Conservation (phyloP, 2,329 filamentous ascomycete genomes). For the Aureobasidium sp. region DNA sequence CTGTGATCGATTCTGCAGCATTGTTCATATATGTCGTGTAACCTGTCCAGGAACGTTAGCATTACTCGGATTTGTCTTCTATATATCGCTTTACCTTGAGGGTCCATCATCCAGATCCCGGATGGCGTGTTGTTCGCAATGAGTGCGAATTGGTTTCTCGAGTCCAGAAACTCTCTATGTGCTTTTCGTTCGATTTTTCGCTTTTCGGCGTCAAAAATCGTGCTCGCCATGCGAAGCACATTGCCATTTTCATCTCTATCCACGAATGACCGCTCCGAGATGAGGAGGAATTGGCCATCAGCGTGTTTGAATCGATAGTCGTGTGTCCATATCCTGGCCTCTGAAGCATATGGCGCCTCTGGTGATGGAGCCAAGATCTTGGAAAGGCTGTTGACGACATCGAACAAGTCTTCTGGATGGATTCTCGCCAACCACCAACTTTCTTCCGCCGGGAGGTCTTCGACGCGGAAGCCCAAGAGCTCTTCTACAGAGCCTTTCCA, state of each 20-base stretch:
- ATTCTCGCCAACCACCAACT: slow-evolving; percentile 12
- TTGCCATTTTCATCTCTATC: slow-evolving; percentile 12
- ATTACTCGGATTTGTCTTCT: neutral
- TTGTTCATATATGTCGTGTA: slow-evolving; percentile 15
- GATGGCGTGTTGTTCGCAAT: slow-evolving; percentile 15
- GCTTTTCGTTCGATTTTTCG: slow-evolving; percentile 6
- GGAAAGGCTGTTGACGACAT: neutral
- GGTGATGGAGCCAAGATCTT: slow-evolving; percentile 1
- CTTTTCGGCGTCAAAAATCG: slow-evolving; percentile 13
- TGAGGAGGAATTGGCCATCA: neutral
- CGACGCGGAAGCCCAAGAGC: neutral
- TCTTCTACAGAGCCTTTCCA: slow-evolving; percentile 10
- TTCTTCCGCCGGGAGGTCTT: neutral
- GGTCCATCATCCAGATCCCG: slow-evolving; percentile 17
- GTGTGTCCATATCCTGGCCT: slow-evolving; percentile 6
- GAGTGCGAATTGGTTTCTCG: slow-evolving; percentile 10
- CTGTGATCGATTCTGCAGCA: slow-evolving; percentile 15
- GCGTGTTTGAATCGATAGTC: slow-evolving; percentile 8
- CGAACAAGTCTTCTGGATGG: neutral
- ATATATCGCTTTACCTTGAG: slow-evolving; percentile 4
- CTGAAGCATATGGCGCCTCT: neutral
- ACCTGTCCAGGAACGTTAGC: neutral
- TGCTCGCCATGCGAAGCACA: slow-evolving; percentile 9
- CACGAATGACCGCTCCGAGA: slow-evolving; percentile 4
- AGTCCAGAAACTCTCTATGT: slow-evolving; percentile 2